Base-by-base conservation (phyloP, 2,329 filamentous ascomycete genomes). In the Myriosclerotinia duriaeana region DNA sequence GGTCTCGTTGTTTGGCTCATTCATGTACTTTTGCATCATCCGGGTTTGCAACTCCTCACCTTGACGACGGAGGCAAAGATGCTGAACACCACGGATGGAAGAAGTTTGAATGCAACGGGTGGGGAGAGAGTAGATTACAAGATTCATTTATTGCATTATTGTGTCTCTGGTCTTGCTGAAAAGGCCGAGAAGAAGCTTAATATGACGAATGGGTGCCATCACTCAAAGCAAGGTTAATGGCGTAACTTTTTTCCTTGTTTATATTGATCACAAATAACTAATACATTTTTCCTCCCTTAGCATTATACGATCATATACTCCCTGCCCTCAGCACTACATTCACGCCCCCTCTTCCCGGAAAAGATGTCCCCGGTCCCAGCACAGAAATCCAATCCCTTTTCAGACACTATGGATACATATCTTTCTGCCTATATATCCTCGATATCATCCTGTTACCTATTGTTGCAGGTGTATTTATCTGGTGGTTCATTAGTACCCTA, bases 61-160 rank as follows among this genome's bases (percentile, higher is more conserved):
- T 50, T 61, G 14, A 50, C 44, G 14, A 61, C 58, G 20, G 50
- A 38, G 30, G 14, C 34, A 20, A 38, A 1, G 14, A 5, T 20
- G 34, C 5, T n/a, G 14, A 14, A 50, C 38, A 17, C 14, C 20
- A 26, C 30, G 34, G 26, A 34, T 20, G 44, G 44, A 26, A 34
- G 7, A 1, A 14, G 26, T 2, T 15, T 20, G 22, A 52, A 52
- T 26, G n/a, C 44, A 26, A 61, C 7, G 17, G 8, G 12, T 22
- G 34, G 26, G 4, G 55, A 50, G 34, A 61, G 14, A 14, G 44
- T 61, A 6, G 30, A 50, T 11, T 61, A 61, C 26, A 61, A 22
- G 5, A 38, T 61, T 14, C 50, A 50, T 61, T n/a, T 50, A 7
- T 26, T 61, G 44, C 58, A 61, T 26, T 61, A 61, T 6, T 61